Base-by-base conservation (phyloP, 1,284 basidiomycete genomes). In the Ustilago lituana region DNA sequence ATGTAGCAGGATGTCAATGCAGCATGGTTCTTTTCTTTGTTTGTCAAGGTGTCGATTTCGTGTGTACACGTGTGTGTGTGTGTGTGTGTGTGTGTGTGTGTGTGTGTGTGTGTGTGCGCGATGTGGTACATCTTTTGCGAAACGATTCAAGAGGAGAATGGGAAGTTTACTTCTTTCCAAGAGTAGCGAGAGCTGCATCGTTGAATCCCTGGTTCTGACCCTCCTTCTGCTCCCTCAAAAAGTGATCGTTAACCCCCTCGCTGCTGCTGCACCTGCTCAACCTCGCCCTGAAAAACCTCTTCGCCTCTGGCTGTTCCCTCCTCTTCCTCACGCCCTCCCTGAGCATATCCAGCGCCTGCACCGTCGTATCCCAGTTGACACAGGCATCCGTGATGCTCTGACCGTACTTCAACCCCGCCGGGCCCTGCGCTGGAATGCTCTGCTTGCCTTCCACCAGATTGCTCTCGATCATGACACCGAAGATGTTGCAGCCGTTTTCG, bases 401-500 rank as follows among this genome's bases (percentile, higher is more conserved):
- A 6, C 79, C 79, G 53, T 76, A 76, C 29, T 44, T 76, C 11
- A 81, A 62, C 9, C 36, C 65, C 5, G 59, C 48, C 2, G 79
- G 79, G 4, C 79, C 79, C 5, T 38, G 14, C 3, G 64, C 19
- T 0, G 79, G 79, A 55, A 81, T 78, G n/a, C 33, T 62, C 54
- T 81, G 79, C 32, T 77, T 76, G 27, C 78, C 78, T 24, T 75
- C 94, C 43, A 91, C 87, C 57, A 98, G 86, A 83, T 98, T 95
- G 44, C 90, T 92, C 84, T 98, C 96, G 65, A 98, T 87, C 96
- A 98, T 98, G 62, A 96, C 93, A 59, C 95, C 95, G 87, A 96
- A 90, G 73, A 98, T 93, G 79, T 88, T 87, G 48, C 70, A 69
- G 2, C 60, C 53, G 39, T 54, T 38, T 11, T 60, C 61, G 29